These are phyloP conservation scores for Aspergillus uvarum DNA, from an alignment of 2,329 filamentous ascomycete genomes.

Conservation along the genomic window DNA sequence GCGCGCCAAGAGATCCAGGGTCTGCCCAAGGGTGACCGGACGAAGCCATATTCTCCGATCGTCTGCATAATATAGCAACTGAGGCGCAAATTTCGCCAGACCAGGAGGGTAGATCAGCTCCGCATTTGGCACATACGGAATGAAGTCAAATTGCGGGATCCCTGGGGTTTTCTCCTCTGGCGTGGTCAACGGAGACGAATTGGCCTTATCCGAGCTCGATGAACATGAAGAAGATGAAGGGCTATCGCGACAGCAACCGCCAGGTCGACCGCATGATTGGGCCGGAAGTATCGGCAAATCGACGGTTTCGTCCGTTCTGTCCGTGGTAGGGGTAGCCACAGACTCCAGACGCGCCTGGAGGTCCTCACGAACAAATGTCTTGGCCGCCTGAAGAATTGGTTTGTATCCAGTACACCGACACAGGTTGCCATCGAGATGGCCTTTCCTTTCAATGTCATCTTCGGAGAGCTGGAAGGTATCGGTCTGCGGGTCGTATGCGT, in stretches of 20 bases:
- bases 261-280: conserved; percentile 26
- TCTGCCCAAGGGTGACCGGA: conserved; percentile 72
- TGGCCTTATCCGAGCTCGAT: background rate
- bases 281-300: background rate
- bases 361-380: conserved; percentile 64
- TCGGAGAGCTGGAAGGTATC: conserved; percentile 72
- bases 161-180: conserved; percentile 37
- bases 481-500: conserved; percentile 66
- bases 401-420: conserved; percentile 87
- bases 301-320: background rate
- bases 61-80: conserved; percentile 77
- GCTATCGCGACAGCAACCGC: conserved; percentile 28
- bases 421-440: conserved; percentile 78
- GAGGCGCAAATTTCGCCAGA: conserved; percentile 73
- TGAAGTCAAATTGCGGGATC: conserved; percentile 77
- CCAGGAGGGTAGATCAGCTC: conserved; percentile 84
- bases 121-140: conserved; percentile 81
- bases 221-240: conserved; percentile 11
- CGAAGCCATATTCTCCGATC: conserved; percentile 83
- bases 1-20: conserved; percentile 77
- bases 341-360: conserved; percentile 43
- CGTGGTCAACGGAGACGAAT: background rate
- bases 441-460: conserved; percentile 68
- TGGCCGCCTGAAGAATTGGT: conserved; percentile 81
- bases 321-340: background rate